Evolutionary conservation across 2,329 filamentous ascomycete species (phyloP).

Genomic region (Penicillium concentricum): DNA sequence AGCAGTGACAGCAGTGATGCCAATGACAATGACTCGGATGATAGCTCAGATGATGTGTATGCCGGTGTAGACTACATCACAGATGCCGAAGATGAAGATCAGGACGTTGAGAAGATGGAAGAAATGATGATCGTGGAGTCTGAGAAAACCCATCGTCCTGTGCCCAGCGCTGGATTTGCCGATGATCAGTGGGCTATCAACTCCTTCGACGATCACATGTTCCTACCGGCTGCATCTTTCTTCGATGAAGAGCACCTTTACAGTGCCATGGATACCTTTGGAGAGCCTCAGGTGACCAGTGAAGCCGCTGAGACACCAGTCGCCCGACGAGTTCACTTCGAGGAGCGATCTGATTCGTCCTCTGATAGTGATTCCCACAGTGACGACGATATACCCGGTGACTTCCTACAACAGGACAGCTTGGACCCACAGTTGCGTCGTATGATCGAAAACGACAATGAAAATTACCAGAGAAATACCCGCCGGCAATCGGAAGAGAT

Average conservation of each 20-base stretch:
- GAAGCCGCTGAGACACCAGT: slow-evolving; percentile 44
- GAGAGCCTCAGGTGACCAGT: slow-evolving; percentile 37
- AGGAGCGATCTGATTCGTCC: slow-evolving; percentile 59
- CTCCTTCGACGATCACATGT: slow-evolving; percentile 43
- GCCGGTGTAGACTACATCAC: slow-evolving; percentile 76
- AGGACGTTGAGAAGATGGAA: slow-evolving; percentile 74
- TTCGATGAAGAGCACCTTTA: slow-evolving; percentile 46
- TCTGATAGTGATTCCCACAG: slow-evolving; percentile 56
- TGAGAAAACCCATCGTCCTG: slow-evolving; percentile 35
- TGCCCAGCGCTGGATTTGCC: slow-evolving; percentile 25
- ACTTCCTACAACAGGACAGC: slow-evolving; percentile 73
- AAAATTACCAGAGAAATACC: slow-evolving; percentile 25
- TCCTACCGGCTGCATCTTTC: slow-evolving; percentile 42
- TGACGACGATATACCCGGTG: slow-evolving; percentile 69
- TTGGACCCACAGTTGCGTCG: slow-evolving; percentile 71
- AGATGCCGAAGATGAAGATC: slow-evolving; percentile 76
- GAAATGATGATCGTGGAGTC: slow-evolving; percentile 67
- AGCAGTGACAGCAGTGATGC: slow-evolving; percentile 34
- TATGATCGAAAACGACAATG: slow-evolving; percentile 67
- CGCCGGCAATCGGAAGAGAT: slow-evolving; percentile 40
- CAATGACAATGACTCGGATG: slow-evolving; percentile 36
- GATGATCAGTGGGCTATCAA: slow-evolving; percentile 53
- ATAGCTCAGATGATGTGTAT: slow-evolving; percentile 66
- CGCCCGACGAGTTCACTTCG: slow-evolving; percentile 71
- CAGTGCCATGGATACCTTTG: slow-evolving; percentile 39